phyloP scores from a whole-genome alignment of 208 protist species.

The Trypanosoma scelopori region DNA sequence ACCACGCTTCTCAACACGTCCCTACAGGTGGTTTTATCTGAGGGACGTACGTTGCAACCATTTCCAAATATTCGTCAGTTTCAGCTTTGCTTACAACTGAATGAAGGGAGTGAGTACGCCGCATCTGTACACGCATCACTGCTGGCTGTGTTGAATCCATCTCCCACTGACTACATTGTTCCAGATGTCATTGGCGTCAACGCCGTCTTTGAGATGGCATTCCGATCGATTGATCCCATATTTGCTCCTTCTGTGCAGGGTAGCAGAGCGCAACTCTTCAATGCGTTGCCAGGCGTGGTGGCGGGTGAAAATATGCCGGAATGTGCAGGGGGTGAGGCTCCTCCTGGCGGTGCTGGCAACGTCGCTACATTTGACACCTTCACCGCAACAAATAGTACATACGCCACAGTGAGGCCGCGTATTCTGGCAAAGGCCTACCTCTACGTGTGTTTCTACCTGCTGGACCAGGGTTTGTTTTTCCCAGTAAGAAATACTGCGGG shows the following conservation, averaged over 20 bases:
- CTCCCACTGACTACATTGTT: conserved; percentile 81
- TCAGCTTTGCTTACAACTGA: conserved; percentile 77
- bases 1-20: conserved; percentile 66
- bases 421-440: conserved; percentile 64
- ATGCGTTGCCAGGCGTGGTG: conserved; percentile 7
- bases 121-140: conserved; percentile 67
- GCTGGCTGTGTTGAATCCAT: conserved; percentile 49
- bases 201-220: conserved; percentile 61
- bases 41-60: conserved; percentile 29
- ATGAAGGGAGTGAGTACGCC: conserved; percentile 22
- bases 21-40: conserved; percentile 51
- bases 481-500: conserved; percentile 68
- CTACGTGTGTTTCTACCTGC: conserved; percentile 84
- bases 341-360: conserved; percentile 34
- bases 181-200: conserved; percentile 40
- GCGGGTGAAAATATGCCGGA: conserved; percentile 27
- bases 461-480: conserved; percentile 48
- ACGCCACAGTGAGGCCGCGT: conserved; percentile 54
- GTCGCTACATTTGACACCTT: conserved; percentile 66
- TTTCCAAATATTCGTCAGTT: conserved; percentile 57
- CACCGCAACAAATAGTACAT: conserved; percentile 37
- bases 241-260: conserved; percentile 37
- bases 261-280: conserved; percentile 60
- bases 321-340: conserved; percentile 39
- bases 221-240: conserved; percentile 64